Base-by-base conservation (phyloP, 1,139 yeast species). In the Meyerozyma sp. region DNA sequence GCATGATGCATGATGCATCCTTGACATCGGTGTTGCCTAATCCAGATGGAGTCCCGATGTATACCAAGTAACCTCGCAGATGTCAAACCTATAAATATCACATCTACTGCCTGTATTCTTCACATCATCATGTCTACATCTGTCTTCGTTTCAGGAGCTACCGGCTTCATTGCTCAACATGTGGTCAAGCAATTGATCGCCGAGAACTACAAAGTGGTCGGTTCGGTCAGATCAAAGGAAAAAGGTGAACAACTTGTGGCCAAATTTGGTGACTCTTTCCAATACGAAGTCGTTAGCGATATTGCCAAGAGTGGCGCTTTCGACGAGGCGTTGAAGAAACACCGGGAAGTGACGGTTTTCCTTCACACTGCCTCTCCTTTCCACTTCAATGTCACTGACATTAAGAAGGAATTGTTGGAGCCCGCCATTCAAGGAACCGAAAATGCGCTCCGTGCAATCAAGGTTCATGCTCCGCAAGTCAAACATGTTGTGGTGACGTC, bases 331-430 rank as follows among this genome's bases (percentile, higher is more conserved):
- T 54, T 72, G 32, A 44, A 53, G 21, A 56, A 53, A 25, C 63
- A 69, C 44, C 53, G 56, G 2, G 66, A 65, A 16, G 56, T 66
- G 26, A 54, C 60, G 11, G 59, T 56, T 20, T 65, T 73, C 39
- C 49, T 73, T 39, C 77, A 73, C 56, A 63, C 73, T 4, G 18
- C 18, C 2, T 68, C 74, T 41, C 77, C 77, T 14, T 58, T 69
- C 45, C 50, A 52, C 39, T 60, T 59, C 47, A 52, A 53, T 8
- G 46, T 53, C 16, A 52, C 49, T 6, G 47, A 55, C 35, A 47
- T 52, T 6, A 56, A 54, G 40, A 46, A 47, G 23, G 57, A 53
- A 18, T 32, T 49, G 16, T 18, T 34, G 8, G n/a, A 32, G 23
- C 44, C 47, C 1, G 54, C 54, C 2, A 44, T 48, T 5, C 42